Base-by-base conservation (phyloP, 139 green algal species). In the Trebouxia sp. region DNA sequence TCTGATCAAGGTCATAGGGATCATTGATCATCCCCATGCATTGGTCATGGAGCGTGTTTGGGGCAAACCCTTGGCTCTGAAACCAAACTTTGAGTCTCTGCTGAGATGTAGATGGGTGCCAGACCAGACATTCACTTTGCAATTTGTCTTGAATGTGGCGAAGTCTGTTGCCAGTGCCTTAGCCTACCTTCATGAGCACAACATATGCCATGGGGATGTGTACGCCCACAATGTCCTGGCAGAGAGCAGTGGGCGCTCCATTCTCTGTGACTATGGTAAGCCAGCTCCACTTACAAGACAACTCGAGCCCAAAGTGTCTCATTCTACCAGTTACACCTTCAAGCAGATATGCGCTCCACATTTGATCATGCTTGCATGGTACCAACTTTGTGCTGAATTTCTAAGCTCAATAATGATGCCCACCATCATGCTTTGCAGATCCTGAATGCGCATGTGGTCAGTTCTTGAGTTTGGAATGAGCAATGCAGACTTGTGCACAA, bases 141-240 rank as follows among this genome's bases (percentile, higher is more conserved):
- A n/a, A 51, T 88, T 74, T 39, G 65, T 91, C 11, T 78, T 92
- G 37, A 35, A 62, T 15, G 81, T 90, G 45, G 84, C 81, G 2
- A 39, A 42, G 0, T 79, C 78, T 6, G 32, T 92, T 56, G 85
- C 83, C 0, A 56, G 45, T 1, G 87, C 89, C 28, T 79, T 93
- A 41, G 84, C 69, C 39, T 84, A 91, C 62, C 83, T 93, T 80
- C 88, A 92, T 72, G 45, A 28, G 20, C 83, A 78, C 24, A 56
- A 83, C 42, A 86, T 96, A 15, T 86, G 76, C 48, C 92, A 95
- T 80, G 92, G 92, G 11, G 92, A 97, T 74, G 89, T 97, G 65
- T 97, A 97, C 51, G 93, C 89, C 0, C 93, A 97, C 89, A 97
- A 97, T 80, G 66, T 93, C 15, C 82, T 95, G 45, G 85, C 85